Conservation (phyloP, 352 stramenopile species). For the Phytopythium boreale region DNA sequence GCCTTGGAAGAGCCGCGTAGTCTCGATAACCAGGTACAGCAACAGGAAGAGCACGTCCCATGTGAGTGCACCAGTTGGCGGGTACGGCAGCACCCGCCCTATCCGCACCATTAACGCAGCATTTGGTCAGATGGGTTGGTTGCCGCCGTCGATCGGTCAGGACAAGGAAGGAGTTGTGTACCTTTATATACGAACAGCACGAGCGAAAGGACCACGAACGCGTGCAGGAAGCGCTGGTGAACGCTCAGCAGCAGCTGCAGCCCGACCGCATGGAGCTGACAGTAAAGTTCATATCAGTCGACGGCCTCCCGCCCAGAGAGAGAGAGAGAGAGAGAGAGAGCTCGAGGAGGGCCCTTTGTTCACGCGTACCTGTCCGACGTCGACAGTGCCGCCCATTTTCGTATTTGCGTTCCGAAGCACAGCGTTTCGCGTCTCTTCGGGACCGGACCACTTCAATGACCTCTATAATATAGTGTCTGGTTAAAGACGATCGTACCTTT, state of each 20-base stretch:
- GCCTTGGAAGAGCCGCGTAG: slow-evolving; percentile 65
- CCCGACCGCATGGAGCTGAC: slow-evolving; percentile 38
- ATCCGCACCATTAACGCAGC: neutral
- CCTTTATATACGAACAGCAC: slow-evolving; percentile 78
- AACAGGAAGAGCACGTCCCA: slow-evolving; percentile 63
- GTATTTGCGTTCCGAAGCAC: neutral
- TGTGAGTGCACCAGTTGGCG: slow-evolving; percentile 41
- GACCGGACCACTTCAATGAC: neutral
- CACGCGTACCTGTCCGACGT: neutral
- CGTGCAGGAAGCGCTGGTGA: slow-evolving; percentile 65
- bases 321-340: neutral
- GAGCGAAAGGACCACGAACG: slow-evolving; percentile 47
- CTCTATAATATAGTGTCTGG: neutral
- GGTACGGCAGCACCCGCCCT: slow-evolving; percentile 50
- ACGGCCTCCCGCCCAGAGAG: neutral
- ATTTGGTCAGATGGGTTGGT: neutral
- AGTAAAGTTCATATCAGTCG: neutral
- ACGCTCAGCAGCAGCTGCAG: slow-evolving; percentile 71
- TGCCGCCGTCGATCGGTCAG: neutral
- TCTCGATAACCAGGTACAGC: slow-evolving; percentile 59
- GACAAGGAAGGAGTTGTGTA: slow-evolving; percentile 5
- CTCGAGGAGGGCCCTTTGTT: neutral
- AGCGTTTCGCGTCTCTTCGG: neutral
- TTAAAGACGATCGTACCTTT: neutral
- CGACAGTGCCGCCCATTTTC: neutral